Conservation (phyloP, 257 asterid genomes). For the Ehretia macrophylla region DNA sequence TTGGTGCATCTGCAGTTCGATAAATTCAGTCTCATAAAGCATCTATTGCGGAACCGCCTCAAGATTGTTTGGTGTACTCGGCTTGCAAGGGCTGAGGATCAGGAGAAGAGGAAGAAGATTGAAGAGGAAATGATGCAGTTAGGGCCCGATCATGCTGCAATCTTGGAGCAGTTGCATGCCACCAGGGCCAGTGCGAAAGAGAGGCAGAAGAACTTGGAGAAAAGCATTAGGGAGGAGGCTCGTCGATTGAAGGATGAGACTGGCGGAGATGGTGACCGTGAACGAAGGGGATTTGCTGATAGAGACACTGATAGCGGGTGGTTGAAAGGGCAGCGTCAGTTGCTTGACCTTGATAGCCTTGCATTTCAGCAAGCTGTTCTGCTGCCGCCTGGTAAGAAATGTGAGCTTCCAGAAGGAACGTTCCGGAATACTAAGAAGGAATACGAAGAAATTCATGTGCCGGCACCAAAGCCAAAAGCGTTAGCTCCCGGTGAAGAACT, state of each 20-base stretch:
- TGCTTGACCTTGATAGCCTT: conserved; percentile 39
- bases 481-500: conserved; percentile 28
- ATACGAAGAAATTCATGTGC: conserved; percentile 42
- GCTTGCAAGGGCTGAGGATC: conserved; percentile 44
- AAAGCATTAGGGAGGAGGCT: conserved; percentile 33
- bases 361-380: conserved; percentile 31
- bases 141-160: conserved; percentile 36
- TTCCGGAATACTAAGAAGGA: conserved; percentile 30
- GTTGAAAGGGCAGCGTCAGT: conserved; percentile 36
- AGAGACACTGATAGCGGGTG: conserved; percentile 32
- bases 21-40: conserved; percentile 33
- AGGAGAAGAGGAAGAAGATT: conserved; percentile 28
- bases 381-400: conserved; percentile 30
- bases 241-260: conserved; percentile 37
- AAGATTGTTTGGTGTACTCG: conserved; percentile 49
- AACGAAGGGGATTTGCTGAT: conserved; percentile 17
- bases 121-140: conserved; percentile 34
- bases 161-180: conserved; percentile 40
- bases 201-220: conserved; percentile 28
- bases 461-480: conserved; percentile 31
- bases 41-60: conserved; percentile 36
- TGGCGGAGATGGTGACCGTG: conserved; percentile 28
- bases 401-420: conserved; percentile 35
- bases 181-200: conserved; percentile 44
- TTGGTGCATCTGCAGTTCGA: conserved; percentile 35